phyloP scores from a whole-genome alignment of 225 moss, liverwort and hornwort species.

The Polytrichum commune region DNA sequence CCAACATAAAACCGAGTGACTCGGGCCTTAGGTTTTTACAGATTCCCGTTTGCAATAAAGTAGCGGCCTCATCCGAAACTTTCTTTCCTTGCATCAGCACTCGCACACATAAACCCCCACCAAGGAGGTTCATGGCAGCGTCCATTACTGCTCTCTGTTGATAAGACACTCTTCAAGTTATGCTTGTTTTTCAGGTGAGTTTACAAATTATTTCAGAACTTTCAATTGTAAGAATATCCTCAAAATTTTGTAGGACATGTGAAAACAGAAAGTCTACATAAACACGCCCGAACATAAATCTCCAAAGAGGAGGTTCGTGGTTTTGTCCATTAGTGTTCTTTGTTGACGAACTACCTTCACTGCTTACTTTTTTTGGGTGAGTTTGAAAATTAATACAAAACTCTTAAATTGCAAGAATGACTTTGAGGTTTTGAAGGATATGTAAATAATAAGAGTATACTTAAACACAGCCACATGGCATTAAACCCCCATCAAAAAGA shows the following conservation, averaged over 20 bases:
- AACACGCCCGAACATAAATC: no score
- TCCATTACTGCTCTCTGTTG: slow-evolving; percentile 81
- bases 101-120: slow-evolving; percentile 68
- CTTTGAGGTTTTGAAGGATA: no score
- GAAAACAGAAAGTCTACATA: no score
- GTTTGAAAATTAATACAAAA: no score
- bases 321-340: slow-evolving; percentile 2
- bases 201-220: no score
- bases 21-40: slow-evolving; percentile 58
- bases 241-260: no score
- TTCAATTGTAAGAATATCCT: no score
- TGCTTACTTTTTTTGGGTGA: no score
- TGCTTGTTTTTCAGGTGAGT: no score
- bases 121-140: slow-evolving; percentile 85
- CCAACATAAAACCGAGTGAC: slow-evolving; percentile 83
- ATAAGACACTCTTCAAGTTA: background rate
- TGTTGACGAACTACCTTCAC: no score
- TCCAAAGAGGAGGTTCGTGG: no score
- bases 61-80: slow-evolving; percentile 68
- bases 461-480: slow-evolving; percentile 58
- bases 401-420: no score
- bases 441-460: slow-evolving; percentile 9
- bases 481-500: slow-evolving; percentile 74
- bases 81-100: slow-evolving; percentile 89
- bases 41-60: slow-evolving; percentile 73